Evolutionary conservation across 2,329 filamentous ascomycete species (phyloP).

Genomic region (Fusarium scirpi): DNA sequence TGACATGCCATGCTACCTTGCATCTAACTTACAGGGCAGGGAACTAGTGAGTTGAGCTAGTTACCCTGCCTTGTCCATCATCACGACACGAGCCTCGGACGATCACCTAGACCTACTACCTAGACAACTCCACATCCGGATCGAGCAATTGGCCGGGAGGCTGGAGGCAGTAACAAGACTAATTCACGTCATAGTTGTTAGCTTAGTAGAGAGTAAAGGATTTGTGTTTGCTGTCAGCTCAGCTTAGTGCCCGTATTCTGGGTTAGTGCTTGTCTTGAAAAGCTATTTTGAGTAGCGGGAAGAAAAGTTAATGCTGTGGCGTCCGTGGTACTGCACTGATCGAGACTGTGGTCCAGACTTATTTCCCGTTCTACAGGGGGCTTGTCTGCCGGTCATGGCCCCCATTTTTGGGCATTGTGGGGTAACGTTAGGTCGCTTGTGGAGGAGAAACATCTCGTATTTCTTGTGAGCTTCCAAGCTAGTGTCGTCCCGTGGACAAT

Average conservation of each 20-base stretch:
- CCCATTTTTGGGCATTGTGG: conserved; percentile 35
- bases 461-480: conserved; percentile 24
- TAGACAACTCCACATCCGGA: conserved; percentile 34
- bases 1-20: conserved; percentile 22
- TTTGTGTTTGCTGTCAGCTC: conserved; percentile 2
- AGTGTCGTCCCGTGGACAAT: conserved; percentile 16
- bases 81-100: conserved; percentile 33
- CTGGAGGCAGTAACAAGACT: conserved; percentile 13
- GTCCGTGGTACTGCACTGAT: conserved; percentile 1
- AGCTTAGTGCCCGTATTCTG: conserved; percentile 6
- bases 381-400: conserved; percentile 23
- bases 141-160: conserved; percentile 16
- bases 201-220: conserved; percentile 1
- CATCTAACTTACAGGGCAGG: conserved; percentile 12
- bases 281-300: conserved; percentile 38
- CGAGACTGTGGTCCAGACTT: conserved; percentile 32
- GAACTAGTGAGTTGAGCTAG: background rate
- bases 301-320: conserved; percentile 11
- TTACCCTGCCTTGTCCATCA: conserved; percentile 2
- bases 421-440: conserved; percentile 31
- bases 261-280: conserved; percentile 26
- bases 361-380: conserved; percentile 26
- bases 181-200: conserved; percentile 21
- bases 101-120: conserved; percentile 13
- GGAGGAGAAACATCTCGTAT: conserved; percentile 38